These are phyloP conservation scores for Sclerotinia glacialis DNA, from an alignment of 2,329 filamentous ascomycete species.

Conservation along the genomic window DNA sequence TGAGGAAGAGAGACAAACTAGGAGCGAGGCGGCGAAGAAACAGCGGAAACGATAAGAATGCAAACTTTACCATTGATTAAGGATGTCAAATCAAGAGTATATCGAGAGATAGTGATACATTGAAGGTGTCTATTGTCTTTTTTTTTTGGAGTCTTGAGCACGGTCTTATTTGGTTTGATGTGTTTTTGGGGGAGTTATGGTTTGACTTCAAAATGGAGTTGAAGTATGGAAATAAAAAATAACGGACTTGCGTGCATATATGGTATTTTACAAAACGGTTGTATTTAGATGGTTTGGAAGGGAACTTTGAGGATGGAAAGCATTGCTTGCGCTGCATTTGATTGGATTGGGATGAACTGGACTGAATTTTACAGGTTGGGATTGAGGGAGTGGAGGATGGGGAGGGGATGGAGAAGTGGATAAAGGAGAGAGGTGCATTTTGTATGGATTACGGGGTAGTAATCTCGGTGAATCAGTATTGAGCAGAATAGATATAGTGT, in stretches of 20 bases:
- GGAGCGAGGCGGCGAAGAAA: slow-evolving; percentile 35
- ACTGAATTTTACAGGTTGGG: no score
- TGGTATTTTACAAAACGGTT: slow-evolving; percentile 11
- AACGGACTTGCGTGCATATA: neutral
- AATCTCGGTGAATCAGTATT: neutral
- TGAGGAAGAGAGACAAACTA: slow-evolving; percentile 43
- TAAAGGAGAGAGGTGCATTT: neutral
- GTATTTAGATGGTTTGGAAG: neutral
- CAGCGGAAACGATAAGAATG: slow-evolving; percentile 23
- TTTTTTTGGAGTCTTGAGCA: neutral
- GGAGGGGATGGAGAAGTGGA: neutral
- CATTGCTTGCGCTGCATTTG: neutral
- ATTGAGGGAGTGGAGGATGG: neutral
- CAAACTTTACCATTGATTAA: neutral
- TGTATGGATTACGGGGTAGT: neutral
- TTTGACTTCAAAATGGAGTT: neutral
- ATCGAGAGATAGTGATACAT: neutral
- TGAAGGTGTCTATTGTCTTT: neutral
- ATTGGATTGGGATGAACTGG: neutral
- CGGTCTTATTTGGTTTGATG: neutral
- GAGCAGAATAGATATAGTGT: neutral
- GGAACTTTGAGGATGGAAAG: neutral
- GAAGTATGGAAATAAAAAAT: neutral
- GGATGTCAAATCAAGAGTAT: no score
- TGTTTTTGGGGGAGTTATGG: neutral